These are phyloP conservation scores for Chloris gayana DNA, from an alignment of 176 grass and related monocot genomes.

Conservation along the genomic window DNA sequence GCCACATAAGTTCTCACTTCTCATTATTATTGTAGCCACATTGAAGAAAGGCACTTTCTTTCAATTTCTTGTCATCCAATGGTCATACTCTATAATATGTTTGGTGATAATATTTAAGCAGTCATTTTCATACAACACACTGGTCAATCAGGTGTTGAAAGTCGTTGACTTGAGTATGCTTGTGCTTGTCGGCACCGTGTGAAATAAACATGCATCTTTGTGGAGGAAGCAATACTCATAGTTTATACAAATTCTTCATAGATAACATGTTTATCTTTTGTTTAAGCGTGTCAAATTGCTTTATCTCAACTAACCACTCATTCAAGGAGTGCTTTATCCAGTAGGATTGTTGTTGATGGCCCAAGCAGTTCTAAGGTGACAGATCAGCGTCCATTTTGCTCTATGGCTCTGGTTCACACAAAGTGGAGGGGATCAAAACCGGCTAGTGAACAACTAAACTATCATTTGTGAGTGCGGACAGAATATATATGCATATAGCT, in stretches of 20 bases:
- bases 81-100: conserved; percentile 17
- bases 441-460: conserved; percentile 23
- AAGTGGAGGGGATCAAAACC: conserved; percentile 41
- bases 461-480: conserved; percentile 32
- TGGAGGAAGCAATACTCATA: conserved; percentile 32
- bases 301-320: conserved; percentile 38
- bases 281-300: conserved; percentile 17
- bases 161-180: conserved; percentile 24
- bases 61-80: neutral
- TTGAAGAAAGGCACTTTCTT: conserved; percentile 13
- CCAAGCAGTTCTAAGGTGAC: conserved; percentile 31
- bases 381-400: conserved; percentile 44
- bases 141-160: neutral
- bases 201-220: conserved; percentile 31
- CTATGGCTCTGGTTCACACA: conserved; percentile 30
- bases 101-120: conserved; percentile 8
- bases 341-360: conserved; percentile 36
- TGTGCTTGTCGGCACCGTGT: conserved; percentile 15
- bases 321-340: conserved; percentile 39
- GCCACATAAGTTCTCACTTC: neutral
- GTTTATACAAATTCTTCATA: conserved; percentile 27
- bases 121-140: neutral
- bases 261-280: conserved; percentile 37
- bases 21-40: neutral
- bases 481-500: conserved; percentile 29